phyloP scores from a whole-genome alignment of 805 yeast species.

The Yamadazyma takamatsuzukensis region DNA sequence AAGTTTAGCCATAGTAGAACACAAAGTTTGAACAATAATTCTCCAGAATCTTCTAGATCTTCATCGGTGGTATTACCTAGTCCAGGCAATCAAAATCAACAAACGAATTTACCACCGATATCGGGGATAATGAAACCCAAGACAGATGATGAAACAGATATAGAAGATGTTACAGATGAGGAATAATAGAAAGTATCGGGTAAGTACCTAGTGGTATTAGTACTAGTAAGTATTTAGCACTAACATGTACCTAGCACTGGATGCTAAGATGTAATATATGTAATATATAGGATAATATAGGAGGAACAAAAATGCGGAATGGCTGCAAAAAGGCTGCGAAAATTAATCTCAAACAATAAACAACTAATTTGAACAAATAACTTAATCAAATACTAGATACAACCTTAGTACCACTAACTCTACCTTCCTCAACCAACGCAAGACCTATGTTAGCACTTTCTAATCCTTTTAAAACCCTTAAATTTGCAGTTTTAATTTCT shows the following conservation, averaged over 20 bases:
- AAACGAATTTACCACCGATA: slow-evolving; percentile 24
- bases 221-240: neutral
- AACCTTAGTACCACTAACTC: slow-evolving; percentile 44
- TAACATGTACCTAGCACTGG: no score
- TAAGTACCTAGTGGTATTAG: neutral
- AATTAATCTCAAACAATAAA: no score
- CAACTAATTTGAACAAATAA: no score
- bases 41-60: slow-evolving; percentile 19
- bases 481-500: slow-evolving; percentile 16
- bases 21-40: slow-evolving; percentile 17
- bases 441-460: slow-evolving; percentile 34
- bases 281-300: no score
- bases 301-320: no score
- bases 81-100: slow-evolving; percentile 7
- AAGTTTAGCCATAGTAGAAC: slow-evolving; percentile 28
- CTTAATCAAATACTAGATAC: no score
- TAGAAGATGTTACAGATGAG: slow-evolving; percentile 28
- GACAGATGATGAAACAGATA: slow-evolving; percentile 34
- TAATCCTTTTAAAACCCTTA: slow-evolving; percentile 25
- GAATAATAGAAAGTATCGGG: slow-evolving; percentile 11
- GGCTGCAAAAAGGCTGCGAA: no score
- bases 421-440: slow-evolving; percentile 28
- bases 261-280: no score
- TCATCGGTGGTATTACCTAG: slow-evolving; percentile 19
- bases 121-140: slow-evolving; percentile 18